Base-by-base conservation (phyloP, 257 asterid genomes). In the Eustoma russellianum region DNA sequence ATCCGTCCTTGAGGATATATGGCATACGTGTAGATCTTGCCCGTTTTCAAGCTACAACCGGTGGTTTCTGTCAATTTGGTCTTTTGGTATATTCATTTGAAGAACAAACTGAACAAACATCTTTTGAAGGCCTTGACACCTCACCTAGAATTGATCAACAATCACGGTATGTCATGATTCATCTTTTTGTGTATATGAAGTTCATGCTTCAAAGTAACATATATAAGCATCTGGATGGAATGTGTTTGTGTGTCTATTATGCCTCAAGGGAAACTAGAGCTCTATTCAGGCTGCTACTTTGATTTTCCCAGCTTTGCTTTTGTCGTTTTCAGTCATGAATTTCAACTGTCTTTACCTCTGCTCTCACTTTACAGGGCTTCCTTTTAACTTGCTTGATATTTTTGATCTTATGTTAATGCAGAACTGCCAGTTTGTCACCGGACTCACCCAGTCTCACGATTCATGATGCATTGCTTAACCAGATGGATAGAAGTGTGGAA, bases 11-110 rank as follows among this genome's bases (percentile, higher is more conserved):
- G 47, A 77, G 75, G 61, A 73, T 67, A 40, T 72, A 73, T 64
- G 79, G 88, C 44, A 69, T 92, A 70, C 85, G 54, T 63, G 83
- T 85, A 33, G 90, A 92, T 77, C 87, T 92, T 61, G 95, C 97
- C 50, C 79, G 87, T 80, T 85, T 82, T 75, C 95, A 71, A 77
- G 79, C 85, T 45, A 81, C 89, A 57, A 45, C 85, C 55, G 78
- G 79, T 63, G 81, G 88, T 50, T 83, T 68, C 66, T 72, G 80
- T 60, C 97, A 88, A 57, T 92, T 79, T 66, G 99, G 99, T 55
- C 82, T 92, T 62, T 55, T 83, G 62, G 68, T 92, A 60, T 67
- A 71, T 81, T 72, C 90, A 67, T 69, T 76, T 33, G 97, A 83
- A 45, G 91, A 72, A 64, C 72, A 71, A 48, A 30, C 55, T 52